Evolutionary conservation across 140 eudicot species (phyloP), one percentile per base, ranked within the genome.

Genomic region (Cichorium intybus): DNA sequence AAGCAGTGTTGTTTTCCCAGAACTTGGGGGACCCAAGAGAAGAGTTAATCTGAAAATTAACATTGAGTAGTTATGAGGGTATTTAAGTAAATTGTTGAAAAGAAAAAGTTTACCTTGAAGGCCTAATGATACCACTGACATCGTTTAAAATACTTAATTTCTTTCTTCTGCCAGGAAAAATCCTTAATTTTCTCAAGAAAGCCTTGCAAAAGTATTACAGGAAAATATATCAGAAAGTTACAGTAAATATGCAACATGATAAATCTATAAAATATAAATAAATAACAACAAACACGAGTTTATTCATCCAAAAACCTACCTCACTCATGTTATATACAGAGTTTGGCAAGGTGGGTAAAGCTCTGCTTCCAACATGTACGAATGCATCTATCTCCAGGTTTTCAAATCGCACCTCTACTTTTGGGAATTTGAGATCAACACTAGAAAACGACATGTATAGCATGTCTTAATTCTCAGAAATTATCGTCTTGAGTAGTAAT

Each of bases 11-110:
- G 97, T 91, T 78, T 91, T 91, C n/a, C 97, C 97, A 10, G 97
- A 91, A 79, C 96, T 82, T 71, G 97, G 97, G 60, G 97, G 96
- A 2, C 97, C 97, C 83, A 91, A 75, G 61, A 91, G 95, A 60
- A 91, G 83, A 56, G 97, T 87, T 82, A 91, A 71, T 66, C 97
- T 91, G 67, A 57, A 79, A 49, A 15, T 26, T 47, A 31, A 21
- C 10, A 16, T 29, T 31, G 34, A 34, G 16, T 11, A 49, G 26
- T 21, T 26, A 24, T 48, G 46, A 28, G 18, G 52, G 33, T 53
- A 35, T 29, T 68, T 14, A 68, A 15, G 27, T 22, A 20, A 16
- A 8, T 9, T 16, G 6, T 22, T 27, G 24, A 49, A 14, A 48
- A n/a, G n/a, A n/a, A n/a, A 70, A 66, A 5, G 39, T 71, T 43